Evolutionary conservation across 345 rosid genomes (phyloP).

Genomic region (Eutrema japonicum): DNA sequence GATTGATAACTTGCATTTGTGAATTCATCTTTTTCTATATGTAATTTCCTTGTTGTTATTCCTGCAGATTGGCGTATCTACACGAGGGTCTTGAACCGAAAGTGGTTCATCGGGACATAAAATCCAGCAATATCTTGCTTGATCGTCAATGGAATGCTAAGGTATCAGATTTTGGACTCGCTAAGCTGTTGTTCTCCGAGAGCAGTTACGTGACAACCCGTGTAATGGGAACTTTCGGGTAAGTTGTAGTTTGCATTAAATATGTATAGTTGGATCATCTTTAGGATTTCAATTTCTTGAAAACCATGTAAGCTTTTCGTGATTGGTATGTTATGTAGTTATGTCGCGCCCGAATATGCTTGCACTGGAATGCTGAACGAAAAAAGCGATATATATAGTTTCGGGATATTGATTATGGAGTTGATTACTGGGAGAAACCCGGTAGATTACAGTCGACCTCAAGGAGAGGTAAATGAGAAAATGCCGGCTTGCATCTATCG

Average conservation of each 20-base stretch:
- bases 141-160: slow-evolving; percentile 90
- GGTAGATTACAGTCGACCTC: slow-evolving; percentile 83
- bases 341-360: slow-evolving; percentile 98
- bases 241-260: slow-evolving; percentile 34
- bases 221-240: slow-evolving; percentile 99
- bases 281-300: background rate
- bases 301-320: background rate
- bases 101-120: slow-evolving; percentile 94
- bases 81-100: slow-evolving; percentile 99
- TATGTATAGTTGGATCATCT: background rate
- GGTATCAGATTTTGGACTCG: slow-evolving; percentile 98
- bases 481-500: background rate
- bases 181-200: slow-evolving; percentile 85
- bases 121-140: slow-evolving; percentile 86
- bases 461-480: slow-evolving; percentile 68
- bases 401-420: slow-evolving; percentile 94
- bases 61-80: slow-evolving; percentile 84
- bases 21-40: slow-evolving; percentile 9
- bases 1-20: background rate
- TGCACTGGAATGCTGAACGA: slow-evolving; percentile 97
- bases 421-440: slow-evolving; percentile 86
- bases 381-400: slow-evolving; percentile 92
- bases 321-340: slow-evolving; percentile 51
- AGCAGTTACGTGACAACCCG: slow-evolving; percentile 89
- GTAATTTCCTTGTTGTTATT: background rate